Conservation (phyloP, 2,329 filamentous ascomycete genomes). For the Colletotrichum viniferum region DNA sequence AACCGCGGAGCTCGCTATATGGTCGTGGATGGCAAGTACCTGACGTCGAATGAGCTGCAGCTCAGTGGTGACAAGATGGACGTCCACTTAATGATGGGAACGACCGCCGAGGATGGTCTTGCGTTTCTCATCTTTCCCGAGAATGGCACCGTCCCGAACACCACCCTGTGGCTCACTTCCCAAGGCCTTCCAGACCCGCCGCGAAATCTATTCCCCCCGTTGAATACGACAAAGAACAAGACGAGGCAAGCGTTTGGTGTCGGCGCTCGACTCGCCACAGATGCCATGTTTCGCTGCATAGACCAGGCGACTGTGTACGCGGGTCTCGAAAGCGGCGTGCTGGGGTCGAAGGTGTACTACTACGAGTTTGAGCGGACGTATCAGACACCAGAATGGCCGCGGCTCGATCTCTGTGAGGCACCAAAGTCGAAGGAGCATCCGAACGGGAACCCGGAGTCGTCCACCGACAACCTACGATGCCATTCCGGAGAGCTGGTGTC, state of each 20-base stretch:
- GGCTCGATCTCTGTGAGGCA: conserved; percentile 52
- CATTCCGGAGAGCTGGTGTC: conserved; percentile 50
- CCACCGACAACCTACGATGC: conserved; percentile 46
- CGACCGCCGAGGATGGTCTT: conserved; percentile 58
- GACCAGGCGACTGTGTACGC: conserved; percentile 63
- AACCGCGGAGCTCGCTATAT: conserved; percentile 51
- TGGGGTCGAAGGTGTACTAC: conserved; percentile 53
- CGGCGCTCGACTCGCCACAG: conserved; percentile 58
- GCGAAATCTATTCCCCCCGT: conserved; percentile 54
- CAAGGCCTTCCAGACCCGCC: conserved; percentile 34
- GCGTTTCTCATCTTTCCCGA: conserved; percentile 49
- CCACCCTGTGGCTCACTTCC: conserved; percentile 35
- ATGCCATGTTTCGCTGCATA: conserved; percentile 63
- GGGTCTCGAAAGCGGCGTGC: conserved; percentile 46
- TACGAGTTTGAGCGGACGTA: conserved; percentile 66
- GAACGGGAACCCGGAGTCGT: conserved; percentile 43
- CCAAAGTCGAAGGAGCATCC: conserved; percentile 33
- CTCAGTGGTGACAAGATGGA: conserved; percentile 51
- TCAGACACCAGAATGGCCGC: conserved; percentile 57
- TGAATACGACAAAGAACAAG: conserved; percentile 46
- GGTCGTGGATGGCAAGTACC: conserved; percentile 62
- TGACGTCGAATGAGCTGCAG: conserved; percentile 49
- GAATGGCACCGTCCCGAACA: conserved; percentile 36
- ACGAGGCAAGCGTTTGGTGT: conserved; percentile 61
- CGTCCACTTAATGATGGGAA: conserved; percentile 61